Conservation (phyloP, 345 rosid species). For the Firmiana major region DNA sequence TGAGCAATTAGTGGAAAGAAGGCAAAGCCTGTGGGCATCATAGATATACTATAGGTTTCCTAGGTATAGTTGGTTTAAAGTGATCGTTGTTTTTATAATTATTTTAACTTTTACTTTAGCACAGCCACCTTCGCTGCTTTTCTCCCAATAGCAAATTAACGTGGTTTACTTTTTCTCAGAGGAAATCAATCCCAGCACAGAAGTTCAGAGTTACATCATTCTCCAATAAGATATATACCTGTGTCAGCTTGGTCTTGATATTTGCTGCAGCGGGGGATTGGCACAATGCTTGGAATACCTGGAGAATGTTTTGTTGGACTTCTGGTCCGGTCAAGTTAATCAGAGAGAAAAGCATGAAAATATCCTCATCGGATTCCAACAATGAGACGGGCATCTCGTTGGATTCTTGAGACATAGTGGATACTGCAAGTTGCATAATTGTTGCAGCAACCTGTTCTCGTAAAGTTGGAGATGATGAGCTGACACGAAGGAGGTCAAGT, state of each 20-base stretch:
- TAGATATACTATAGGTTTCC: neutral
- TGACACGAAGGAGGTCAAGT: constrained; percentile 39
- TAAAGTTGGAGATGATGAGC: constrained; percentile 37
- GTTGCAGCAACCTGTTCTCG: constrained; percentile 51
- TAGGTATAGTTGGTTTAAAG: neutral
- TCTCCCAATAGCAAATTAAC: neutral
- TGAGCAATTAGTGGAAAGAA: neutral
- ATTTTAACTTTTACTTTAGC: neutral
- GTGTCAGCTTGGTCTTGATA: constrained; percentile 41
- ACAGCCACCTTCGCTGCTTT: neutral
- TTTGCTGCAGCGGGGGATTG: constrained; percentile 43
- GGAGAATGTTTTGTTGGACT: constrained; percentile 54
- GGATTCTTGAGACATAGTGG: constrained; percentile 46
- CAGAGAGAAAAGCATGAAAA: constrained; percentile 47
- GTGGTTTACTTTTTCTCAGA: neutral
- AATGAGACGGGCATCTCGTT: constrained; percentile 28
- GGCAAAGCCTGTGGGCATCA: neutral
- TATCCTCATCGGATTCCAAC: constrained; percentile 52
- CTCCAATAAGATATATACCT: constrained; percentile 34
- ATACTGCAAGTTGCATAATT: constrained; percentile 49
- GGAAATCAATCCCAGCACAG: constrained; percentile 3
- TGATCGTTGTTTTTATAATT: neutral
- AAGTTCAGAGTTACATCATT: neutral
- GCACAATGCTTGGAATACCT: constrained; percentile 52
- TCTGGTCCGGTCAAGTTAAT: constrained; percentile 44